phyloP scores from a whole-genome alignment of 345 rosid species.

The Boechera retrofracta region DNA sequence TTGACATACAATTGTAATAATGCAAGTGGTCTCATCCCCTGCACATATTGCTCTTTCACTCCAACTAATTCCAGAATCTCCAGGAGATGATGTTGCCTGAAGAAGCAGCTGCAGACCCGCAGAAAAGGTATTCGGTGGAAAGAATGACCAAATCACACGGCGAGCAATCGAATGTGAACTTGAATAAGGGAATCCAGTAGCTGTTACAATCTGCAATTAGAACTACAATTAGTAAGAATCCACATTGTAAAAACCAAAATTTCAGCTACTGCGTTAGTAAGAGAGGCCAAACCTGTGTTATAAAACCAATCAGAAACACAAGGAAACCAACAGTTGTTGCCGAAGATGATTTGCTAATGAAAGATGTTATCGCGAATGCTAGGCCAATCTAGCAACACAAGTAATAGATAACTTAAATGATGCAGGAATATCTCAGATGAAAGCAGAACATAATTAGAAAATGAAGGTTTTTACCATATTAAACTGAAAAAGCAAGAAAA shows the following conservation, averaged over 20 bases:
- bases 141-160: slow-evolving; percentile 71
- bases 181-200: slow-evolving; percentile 63
- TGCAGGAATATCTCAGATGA: neutral
- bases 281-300: slow-evolving; percentile 71
- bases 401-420: neutral
- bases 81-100: slow-evolving; percentile 57
- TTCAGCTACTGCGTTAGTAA: slow-evolving; percentile 26
- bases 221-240: slow-evolving; percentile 34
- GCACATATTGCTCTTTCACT: slow-evolving; percentile 60
- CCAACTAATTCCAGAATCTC: slow-evolving; percentile 77
- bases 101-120: slow-evolving; percentile 55
- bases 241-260: neutral
- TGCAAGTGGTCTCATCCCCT: slow-evolving; percentile 51
- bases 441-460: slow-evolving; percentile 19
- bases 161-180: slow-evolving; percentile 12
- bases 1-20: slow-evolving; percentile 69
- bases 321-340: slow-evolving; percentile 83
- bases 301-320: slow-evolving; percentile 69
- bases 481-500: slow-evolving; percentile 82
- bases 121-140: slow-evolving; percentile 87
- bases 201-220: slow-evolving; percentile 57
- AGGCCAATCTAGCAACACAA: slow-evolving; percentile 67
- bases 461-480: slow-evolving; percentile 68
- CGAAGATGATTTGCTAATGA: slow-evolving; percentile 78
- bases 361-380: slow-evolving; percentile 80